Percentiles rank a stretch among this genome's conserved stretches.
These are phyloP conservation scores for Sporothrix protearum DNA, from an alignment of 2,329 filamentous ascomycete genomes.

Conservation along the genomic window DNA sequence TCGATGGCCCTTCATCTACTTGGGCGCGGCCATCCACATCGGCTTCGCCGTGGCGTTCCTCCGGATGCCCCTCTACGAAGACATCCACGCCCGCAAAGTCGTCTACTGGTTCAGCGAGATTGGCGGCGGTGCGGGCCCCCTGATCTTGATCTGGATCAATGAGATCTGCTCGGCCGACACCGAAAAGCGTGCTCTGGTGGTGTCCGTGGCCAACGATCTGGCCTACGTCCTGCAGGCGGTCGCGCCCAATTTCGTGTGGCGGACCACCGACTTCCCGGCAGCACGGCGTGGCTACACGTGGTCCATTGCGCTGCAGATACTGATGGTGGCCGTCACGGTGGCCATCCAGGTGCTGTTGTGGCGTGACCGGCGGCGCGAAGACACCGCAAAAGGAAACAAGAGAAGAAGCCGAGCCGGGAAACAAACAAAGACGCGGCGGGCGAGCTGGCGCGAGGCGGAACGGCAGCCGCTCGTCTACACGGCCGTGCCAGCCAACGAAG, in stretches of 20 bases:
- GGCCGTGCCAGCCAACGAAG: neutral
- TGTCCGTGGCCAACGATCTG: slow-evolving; percentile 31
- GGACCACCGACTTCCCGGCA: slow-evolving; percentile 40
- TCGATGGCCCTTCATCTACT: slow-evolving; percentile 41
- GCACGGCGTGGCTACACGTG: slow-evolving; percentile 39
- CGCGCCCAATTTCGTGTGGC: slow-evolving; percentile 43
- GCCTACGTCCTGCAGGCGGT: slow-evolving; percentile 34
- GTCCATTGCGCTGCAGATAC: slow-evolving; percentile 36
- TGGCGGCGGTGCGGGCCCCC: slow-evolving; percentile 38
- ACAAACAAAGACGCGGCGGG: neutral
- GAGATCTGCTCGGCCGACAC: slow-evolving; percentile 31
- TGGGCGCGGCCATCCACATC: slow-evolving; percentile 37
- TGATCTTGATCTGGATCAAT: slow-evolving; percentile 38
- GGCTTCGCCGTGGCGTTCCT: slow-evolving; percentile 35
- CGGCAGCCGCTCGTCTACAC: slow-evolving; percentile 3
- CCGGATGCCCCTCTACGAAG: slow-evolving; percentile 38
- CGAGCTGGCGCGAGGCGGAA: neutral
- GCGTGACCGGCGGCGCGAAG: slow-evolving; percentile 28
- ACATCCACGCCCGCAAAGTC: slow-evolving; percentile 37
- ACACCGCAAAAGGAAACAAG: neutral
- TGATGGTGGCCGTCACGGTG: slow-evolving; percentile 34
- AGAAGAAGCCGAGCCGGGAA: neutral
- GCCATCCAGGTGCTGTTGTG: slow-evolving; percentile 35
- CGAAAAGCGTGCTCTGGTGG: slow-evolving; percentile 32
- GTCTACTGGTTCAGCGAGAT: slow-evolving; percentile 41